Evolutionary conservation across 192 early-diverging fungal genomes (phyloP), one percentile per base, ranked within the genome.

Genomic region (Gonapodya prolifera): DNA sequence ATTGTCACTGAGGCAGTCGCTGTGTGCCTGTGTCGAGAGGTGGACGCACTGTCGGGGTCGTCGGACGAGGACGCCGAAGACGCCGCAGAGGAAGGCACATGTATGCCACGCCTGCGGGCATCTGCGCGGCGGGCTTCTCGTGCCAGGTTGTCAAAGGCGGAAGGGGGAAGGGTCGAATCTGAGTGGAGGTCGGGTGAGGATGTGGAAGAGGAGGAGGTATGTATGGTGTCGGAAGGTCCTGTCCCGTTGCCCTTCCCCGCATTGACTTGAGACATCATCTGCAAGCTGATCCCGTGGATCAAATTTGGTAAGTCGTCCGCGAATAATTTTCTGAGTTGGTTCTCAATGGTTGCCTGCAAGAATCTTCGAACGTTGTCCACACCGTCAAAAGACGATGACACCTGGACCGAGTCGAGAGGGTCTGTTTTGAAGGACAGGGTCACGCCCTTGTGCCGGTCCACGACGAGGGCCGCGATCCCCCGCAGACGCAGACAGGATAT

Each of bases 341-440:
- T 88, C 80, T 98, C 95, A 70, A 99, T 99, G 77, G 95, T 91
- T 2, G 84, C 81, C 84, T 98, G 96, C 45, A 99, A 81, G 83
- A 97, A 94, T 1, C 90, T 81, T 69, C 93, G 87, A 45, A 99
- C 93, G 35, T 89, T 92, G 28, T 94, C 90, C 34, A 98, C 90
- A 79, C 91, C 90, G 78, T 99, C 98, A 81, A 99, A 99, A 0
- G 98, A 97, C n/a, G 95, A 97, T 77, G 92, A 93, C 36, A 99
- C 95, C 75, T 93, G 88, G 8, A 99, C 92, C 0, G 90, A 91
- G 69, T 98, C 96, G 31, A 99, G 81, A 13, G 98, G 97, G 79
- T 98, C 97, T 80, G 95, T 98, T 80, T 98, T 96, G 80, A 99
- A 98, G 23, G 94, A 95, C 70, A 99, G 86, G 0, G 97, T 98